Conservation (phyloP, 2,329 filamentous ascomycete genomes). For the Fusarium dimerum region DNA sequence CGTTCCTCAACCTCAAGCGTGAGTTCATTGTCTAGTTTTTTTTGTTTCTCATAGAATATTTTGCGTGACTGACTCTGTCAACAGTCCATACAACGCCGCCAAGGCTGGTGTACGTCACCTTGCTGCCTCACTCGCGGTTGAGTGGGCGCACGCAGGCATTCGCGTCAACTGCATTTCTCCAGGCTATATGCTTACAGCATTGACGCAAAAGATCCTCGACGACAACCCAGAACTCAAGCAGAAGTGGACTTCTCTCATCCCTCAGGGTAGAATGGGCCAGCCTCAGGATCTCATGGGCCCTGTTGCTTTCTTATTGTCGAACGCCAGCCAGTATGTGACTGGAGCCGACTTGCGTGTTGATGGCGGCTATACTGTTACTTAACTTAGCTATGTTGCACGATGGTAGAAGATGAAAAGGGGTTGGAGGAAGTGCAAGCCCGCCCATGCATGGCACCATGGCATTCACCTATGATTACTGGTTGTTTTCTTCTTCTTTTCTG, state of each 20-base stretch:
- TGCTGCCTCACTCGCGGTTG: constrained; percentile 83
- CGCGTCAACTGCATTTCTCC: constrained; percentile 94
- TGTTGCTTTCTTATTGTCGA: constrained; percentile 81
- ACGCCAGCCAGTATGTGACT: constrained; percentile 71
- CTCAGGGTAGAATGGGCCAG: constrained; percentile 88
- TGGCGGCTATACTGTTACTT: constrained; percentile 85
- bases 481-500: no score
- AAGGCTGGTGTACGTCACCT: constrained; percentile 92
- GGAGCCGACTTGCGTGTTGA: constrained; percentile 81
- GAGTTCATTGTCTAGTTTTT: no score
- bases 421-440: neutral
- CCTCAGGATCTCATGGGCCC: constrained; percentile 93
- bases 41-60: no score
- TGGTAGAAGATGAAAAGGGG: constrained; percentile 2
- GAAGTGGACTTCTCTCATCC: constrained; percentile 91
- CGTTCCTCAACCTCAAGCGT: constrained; percentile 85
- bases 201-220: constrained; percentile 91
- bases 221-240: constrained; percentile 88
- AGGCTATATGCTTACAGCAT: constrained; percentile 92
- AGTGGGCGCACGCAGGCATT: constrained; percentile 87
- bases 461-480: neutral
- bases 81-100: constrained; percentile 78
- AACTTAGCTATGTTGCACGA: constrained; percentile 50
- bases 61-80: no score
- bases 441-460: no score